Evolutionary conservation across 257 asterid species (phyloP).

Genomic region (Pogostemon cablin): DNA sequence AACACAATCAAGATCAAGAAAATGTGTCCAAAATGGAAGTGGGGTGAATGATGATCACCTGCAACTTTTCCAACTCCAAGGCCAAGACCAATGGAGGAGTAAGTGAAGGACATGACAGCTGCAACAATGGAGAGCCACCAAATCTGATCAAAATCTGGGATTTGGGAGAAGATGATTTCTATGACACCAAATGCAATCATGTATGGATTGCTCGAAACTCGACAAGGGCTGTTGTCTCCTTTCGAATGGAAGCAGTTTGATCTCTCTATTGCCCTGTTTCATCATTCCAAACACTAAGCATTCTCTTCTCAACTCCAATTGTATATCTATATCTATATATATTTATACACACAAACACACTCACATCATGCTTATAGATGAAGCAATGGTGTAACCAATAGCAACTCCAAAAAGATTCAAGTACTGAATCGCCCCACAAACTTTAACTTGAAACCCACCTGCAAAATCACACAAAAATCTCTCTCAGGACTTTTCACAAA

Average conservation of each 20-base stretch:
- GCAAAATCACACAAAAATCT: not conserved
- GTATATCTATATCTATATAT: too few species aligned
- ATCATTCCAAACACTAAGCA: not conserved
- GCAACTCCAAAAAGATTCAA: constrained; percentile 87
- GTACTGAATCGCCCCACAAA: constrained; percentile 89
- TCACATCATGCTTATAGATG: constrained; percentile 76
- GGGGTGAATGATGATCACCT: constrained; percentile 30
- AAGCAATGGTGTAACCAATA: constrained; percentile 85
- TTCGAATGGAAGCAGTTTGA: constrained; percentile 8
- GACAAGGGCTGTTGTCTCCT: constrained; percentile 54
- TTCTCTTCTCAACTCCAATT: too few species aligned
- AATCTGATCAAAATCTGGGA: constrained; percentile 69
- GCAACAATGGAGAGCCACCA: constrained; percentile 79
- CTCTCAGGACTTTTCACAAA: not conserved
- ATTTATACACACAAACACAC: constrained; percentile 22
- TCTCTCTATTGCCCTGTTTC: constrained; percentile 52
- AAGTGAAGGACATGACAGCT: constrained; percentile 69
- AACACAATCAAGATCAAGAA: too few species aligned
- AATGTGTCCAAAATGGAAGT: too few species aligned
- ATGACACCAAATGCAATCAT: constrained; percentile 65
- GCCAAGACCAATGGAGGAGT: constrained; percentile 64
- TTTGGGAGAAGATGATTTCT: constrained; percentile 59
- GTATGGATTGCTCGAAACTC: constrained; percentile 59
- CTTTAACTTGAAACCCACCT: constrained; percentile 84
- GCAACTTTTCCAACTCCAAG: constrained; percentile 63